phyloP scores from a whole-genome alignment of 2,329 filamentous ascomycete species.

The Calonectria leucothoes region DNA sequence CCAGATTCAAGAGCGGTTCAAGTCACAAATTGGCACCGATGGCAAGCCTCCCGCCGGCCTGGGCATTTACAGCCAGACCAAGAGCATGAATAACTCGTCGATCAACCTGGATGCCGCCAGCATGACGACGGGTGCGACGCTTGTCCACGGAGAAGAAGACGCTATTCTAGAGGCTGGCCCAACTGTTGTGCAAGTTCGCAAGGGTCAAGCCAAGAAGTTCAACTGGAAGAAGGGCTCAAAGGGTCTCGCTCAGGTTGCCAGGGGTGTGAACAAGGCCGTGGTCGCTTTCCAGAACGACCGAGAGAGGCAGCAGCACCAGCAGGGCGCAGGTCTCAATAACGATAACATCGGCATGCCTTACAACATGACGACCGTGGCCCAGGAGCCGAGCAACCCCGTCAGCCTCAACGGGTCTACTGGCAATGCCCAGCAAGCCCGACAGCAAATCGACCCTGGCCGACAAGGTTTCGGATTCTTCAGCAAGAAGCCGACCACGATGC shows the following conservation, averaged over 20 bases:
- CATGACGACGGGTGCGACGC: constrained; percentile 67
- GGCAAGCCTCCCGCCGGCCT: constrained; percentile 64
- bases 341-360: constrained; percentile 79
- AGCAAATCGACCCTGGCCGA: constrained; percentile 51
- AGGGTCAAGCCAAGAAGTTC: constrained; percentile 94
- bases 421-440: constrained; percentile 29
- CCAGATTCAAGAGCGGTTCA: constrained; percentile 93
- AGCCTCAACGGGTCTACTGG: constrained; percentile 44
- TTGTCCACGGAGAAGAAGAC: constrained; percentile 75
- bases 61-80: constrained; percentile 67
- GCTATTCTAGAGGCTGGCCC: constrained; percentile 77
- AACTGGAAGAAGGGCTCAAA: constrained; percentile 99
- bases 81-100: constrained; percentile 62
- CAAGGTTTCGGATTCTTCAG: constrained; percentile 81
- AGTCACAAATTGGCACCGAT: constrained; percentile 73
- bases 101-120: constrained; percentile 65
- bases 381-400: constrained; percentile 38
- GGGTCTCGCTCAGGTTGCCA: constrained; percentile 92
- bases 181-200: constrained; percentile 95
- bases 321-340: constrained; percentile 64
- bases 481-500: constrained; percentile 61
- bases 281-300: constrained; percentile 74
- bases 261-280: constrained; percentile 93
- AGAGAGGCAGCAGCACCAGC: constrained; percentile 64
- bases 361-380: constrained; percentile 69